Conservation (phyloP, 2,329 filamentous ascomycete genomes). For the Venturiaceae sp. region DNA sequence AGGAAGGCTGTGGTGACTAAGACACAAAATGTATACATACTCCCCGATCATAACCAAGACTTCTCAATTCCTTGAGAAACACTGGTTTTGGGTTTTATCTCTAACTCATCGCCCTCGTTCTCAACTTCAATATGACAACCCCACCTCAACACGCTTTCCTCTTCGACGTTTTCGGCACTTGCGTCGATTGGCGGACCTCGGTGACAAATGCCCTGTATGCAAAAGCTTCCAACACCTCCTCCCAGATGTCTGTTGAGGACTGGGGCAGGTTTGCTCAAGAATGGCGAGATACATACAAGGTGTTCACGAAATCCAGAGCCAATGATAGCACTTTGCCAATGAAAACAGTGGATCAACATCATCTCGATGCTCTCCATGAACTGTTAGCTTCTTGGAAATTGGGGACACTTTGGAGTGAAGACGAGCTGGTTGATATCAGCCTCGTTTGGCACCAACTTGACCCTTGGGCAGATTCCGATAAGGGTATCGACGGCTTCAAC, state of each 20-base stretch:
- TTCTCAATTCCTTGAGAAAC: too few species aligned
- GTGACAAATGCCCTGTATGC: slow-evolving; percentile 50
- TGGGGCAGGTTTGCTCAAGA: slow-evolving; percentile 59
- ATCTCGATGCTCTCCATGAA: slow-evolving; percentile 50
- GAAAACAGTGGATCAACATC: slow-evolving; percentile 65
- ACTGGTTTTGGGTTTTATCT: too few species aligned
- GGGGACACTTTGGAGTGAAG: slow-evolving; percentile 44
- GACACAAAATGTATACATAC: too few species aligned
- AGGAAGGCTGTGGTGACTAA: too few species aligned
- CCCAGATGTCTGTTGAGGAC: slow-evolving; percentile 43
- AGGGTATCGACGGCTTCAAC: slow-evolving; percentile 48
- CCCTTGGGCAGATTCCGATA: slow-evolving; percentile 57
- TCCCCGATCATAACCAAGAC: too few species aligned
- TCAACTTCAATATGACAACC: background rate
- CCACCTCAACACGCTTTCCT: slow-evolving; percentile 42
- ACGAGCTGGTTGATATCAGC: slow-evolving; percentile 33
- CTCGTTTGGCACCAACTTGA: slow-evolving; percentile 62
- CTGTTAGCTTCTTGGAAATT: slow-evolving; percentile 50
- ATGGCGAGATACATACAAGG: slow-evolving; percentile 57
- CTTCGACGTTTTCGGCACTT: slow-evolving; percentile 73
- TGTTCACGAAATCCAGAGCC: slow-evolving; percentile 49
- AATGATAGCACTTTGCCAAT: slow-evolving; percentile 37
- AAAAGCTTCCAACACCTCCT: slow-evolving; percentile 32
- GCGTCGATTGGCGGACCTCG: slow-evolving; percentile 66
- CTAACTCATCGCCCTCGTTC: background rate